Conservation (phyloP, 1,284 basidiomycete genomes). For the Filobasidium uniguttulatum region DNA sequence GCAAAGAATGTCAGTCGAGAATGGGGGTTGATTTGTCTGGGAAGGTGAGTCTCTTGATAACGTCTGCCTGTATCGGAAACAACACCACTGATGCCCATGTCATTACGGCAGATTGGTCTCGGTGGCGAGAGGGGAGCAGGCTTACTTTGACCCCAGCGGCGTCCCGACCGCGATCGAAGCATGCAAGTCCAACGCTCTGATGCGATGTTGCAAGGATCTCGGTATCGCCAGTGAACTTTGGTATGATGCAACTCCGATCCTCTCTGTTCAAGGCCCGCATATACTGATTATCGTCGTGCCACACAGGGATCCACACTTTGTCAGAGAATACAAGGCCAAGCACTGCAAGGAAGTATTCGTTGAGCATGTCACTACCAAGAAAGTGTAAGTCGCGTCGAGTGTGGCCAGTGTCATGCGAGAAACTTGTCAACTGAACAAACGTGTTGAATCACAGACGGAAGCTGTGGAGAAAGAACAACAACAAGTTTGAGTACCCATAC, state of each 20-base stretch:
- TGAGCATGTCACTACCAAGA: slow-evolving; percentile 67
- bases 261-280: neutral
- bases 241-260: slow-evolving; percentile 40
- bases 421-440: neutral
- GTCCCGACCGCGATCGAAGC: slow-evolving; percentile 89
- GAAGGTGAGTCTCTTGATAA: slow-evolving; percentile 44
- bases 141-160: slow-evolving; percentile 85
- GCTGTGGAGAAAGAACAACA: slow-evolving; percentile 76
- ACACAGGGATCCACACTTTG: slow-evolving; percentile 82
- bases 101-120: slow-evolving; percentile 55
- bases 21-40: slow-evolving; percentile 87
- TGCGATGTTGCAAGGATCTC: slow-evolving; percentile 96
- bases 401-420: neutral
- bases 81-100: neutral
- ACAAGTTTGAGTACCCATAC: slow-evolving; percentile 73
- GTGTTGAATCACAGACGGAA: slow-evolving; percentile 50
- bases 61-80: neutral
- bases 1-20: slow-evolving; percentile 81
- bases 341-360: slow-evolving; percentile 75
- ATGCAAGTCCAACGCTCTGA: slow-evolving; percentile 90
- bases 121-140: slow-evolving; percentile 88
- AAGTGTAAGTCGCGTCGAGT: slow-evolving; percentile 51
- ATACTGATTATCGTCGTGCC: too few species aligned
- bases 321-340: slow-evolving; percentile 79
- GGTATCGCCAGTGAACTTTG: slow-evolving; percentile 94